These are phyloP conservation scores for Meyerozyma guilliermondii DNA, from an alignment of 1,139 yeast genomes.

Conservation along the genomic window DNA sequence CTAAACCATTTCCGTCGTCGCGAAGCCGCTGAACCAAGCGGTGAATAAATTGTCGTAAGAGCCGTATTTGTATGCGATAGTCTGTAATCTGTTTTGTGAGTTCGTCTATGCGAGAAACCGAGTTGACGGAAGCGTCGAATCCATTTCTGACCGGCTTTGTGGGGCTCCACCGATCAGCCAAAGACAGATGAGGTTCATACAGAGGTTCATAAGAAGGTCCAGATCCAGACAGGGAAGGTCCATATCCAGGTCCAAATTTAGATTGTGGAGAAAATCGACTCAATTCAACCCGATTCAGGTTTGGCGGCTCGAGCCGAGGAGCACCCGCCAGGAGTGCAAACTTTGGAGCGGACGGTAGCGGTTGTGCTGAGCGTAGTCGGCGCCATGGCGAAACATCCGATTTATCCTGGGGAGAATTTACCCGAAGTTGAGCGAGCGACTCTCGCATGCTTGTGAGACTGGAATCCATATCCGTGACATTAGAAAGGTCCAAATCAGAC, in stretches of 20 bases:
- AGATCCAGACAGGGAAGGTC: no score
- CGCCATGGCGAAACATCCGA: neutral
- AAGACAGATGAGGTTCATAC: no score
- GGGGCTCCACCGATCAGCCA: no score
- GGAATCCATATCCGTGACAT: slow-evolving; percentile 14
- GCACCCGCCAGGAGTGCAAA: neutral
- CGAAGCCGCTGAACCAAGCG: slow-evolving; percentile 26
- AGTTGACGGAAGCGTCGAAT: neutral
- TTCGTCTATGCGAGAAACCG: slow-evolving; percentile 22
- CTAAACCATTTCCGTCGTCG: slow-evolving; percentile 6
- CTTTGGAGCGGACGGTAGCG: neutral
- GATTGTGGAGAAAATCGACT: no score
- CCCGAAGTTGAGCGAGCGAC: slow-evolving; percentile 16
- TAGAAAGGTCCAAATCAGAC: slow-evolving; percentile 4
- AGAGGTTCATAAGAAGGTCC: no score
- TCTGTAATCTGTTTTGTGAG: slow-evolving; percentile 37
- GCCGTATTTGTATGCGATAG: slow-evolving; percentile 38
- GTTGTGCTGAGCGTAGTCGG: neutral
- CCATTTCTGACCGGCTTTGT: neutral
- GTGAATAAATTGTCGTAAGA: slow-evolving; percentile 39
- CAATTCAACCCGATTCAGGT: no score
- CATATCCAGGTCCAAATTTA: no score
- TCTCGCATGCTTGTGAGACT: slow-evolving; percentile 20
- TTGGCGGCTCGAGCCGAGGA: neutral
- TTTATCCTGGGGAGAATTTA: neutral